phyloP scores from a whole-genome alignment of 2,329 filamentous ascomycete genomes.

The Trichoderma oligosporum region DNA sequence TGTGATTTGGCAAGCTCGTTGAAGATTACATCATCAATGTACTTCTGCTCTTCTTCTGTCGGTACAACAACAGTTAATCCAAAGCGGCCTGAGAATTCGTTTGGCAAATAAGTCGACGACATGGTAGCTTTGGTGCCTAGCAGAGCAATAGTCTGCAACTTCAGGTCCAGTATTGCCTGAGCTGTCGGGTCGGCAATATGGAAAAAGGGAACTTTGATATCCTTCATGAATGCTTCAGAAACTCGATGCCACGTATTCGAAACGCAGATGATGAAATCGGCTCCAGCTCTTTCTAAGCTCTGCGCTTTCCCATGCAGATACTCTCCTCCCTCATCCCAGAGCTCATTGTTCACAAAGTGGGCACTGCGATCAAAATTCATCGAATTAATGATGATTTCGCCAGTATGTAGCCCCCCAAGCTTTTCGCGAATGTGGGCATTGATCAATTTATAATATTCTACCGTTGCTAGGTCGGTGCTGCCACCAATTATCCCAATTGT shows the following conservation, averaged over 20 bases:
- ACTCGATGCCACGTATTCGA: conserved; percentile 24
- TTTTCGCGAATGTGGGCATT: conserved; percentile 18
- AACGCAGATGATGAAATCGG: conserved; percentile 22
- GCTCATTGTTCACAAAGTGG: conserved; percentile 20
- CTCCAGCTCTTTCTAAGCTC: conserved; percentile 21
- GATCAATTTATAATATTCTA: conserved; percentile 23
- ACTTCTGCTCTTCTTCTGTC: conserved; percentile 16
- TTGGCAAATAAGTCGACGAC: conserved; percentile 18
- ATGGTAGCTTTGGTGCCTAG: conserved; percentile 22
- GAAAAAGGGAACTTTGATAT: conserved; percentile 21
- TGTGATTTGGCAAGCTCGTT: conserved; percentile 14
- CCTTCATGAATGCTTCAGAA: conserved; percentile 24
- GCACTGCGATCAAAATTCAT: conserved; percentile 22
- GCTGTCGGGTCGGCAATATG: conserved; percentile 21
- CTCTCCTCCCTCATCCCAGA: conserved; percentile 21
- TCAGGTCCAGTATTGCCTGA: conserved; percentile 2
- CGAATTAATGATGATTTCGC: conserved; percentile 23
- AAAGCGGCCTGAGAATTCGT: conserved; percentile 8
- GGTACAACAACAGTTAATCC: conserved; percentile 20
- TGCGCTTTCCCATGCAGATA: conserved; percentile 20
- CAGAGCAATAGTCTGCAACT: conserved; percentile 6
- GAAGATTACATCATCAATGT: conserved; percentile 20
- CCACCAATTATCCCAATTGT: conserved; percentile 23
- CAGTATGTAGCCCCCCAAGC: conserved; percentile 21
- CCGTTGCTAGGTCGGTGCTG: conserved; percentile 24